phyloP scores from a whole-genome alignment of 2,329 filamentous ascomycete species.

The Ophiostoma tasmaniense region DNA sequence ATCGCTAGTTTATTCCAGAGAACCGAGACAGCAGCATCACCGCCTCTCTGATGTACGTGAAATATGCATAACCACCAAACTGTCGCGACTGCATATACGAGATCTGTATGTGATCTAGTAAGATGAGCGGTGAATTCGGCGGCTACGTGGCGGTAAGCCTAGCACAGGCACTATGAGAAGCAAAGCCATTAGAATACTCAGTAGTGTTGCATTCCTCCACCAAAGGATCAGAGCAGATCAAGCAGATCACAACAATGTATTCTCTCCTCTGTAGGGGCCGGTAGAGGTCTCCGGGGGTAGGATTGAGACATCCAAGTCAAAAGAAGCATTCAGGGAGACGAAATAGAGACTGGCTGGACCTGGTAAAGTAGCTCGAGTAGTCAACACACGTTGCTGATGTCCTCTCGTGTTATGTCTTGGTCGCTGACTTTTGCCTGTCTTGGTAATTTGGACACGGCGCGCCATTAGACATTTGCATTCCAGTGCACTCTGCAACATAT shows the following conservation, averaged over 20 bases:
- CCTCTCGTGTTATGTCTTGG: background rate
- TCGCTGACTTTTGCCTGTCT: background rate
- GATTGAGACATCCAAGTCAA: background rate
- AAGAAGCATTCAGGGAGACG: background rate
- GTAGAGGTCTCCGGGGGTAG: background rate
- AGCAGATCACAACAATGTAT: background rate
- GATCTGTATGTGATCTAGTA: background rate
- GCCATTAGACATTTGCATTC: background rate
- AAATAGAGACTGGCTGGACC: no score
- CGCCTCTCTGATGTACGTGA: background rate
- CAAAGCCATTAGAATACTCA: no score
- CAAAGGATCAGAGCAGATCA: background rate
- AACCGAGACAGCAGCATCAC: background rate
- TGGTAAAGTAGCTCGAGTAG: no score
- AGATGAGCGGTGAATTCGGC: background rate
- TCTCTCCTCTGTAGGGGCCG: background rate
- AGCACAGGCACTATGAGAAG: background rate
- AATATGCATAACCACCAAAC: background rate
- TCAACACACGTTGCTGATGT: background rate
- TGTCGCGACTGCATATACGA: background rate
- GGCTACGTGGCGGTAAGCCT: background rate
- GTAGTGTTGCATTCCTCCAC: background rate
- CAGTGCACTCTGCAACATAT: background rate
- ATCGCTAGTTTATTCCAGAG: background rate
- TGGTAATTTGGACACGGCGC: background rate